phyloP scores from a whole-genome alignment of 345 rosid species.

The Hibiscus mutabilis region DNA sequence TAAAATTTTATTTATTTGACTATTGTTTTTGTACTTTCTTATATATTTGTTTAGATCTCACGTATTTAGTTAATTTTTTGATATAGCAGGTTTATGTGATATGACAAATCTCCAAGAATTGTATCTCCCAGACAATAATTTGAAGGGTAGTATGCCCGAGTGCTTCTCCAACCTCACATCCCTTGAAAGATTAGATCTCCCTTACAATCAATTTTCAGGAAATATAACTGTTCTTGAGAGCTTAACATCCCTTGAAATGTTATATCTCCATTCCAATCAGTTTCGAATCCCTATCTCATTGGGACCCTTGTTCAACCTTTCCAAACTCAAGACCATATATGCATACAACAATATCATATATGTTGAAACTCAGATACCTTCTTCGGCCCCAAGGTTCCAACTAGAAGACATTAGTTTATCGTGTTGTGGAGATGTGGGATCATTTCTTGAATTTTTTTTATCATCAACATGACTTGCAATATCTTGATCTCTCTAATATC shows the following conservation, averaged over 20 bases:
- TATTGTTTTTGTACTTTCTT: too few species aligned
- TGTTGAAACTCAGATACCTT: background rate
- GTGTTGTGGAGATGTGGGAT: background rate
- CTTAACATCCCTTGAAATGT: background rate
- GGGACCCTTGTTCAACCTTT: background rate
- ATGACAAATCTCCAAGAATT: background rate
- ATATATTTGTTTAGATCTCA: background rate
- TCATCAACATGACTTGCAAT: background rate
- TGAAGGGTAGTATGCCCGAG: background rate
- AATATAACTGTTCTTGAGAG: too few species aligned
- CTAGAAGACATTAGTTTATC: background rate
- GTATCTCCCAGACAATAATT: background rate
- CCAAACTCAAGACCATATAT: background rate
- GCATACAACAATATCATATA: background rate
- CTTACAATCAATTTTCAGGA: too few species aligned
- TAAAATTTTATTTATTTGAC: too few species aligned
- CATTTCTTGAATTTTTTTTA: background rate
- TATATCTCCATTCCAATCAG: background rate
- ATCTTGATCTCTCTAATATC: background rate
- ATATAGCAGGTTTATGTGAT: background rate
- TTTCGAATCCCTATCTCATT: background rate
- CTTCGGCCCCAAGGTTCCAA: background rate
- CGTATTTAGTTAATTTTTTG: background rate
- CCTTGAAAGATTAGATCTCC: too few species aligned
- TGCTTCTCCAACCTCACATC: background rate